A percentile compares a stretch with the other conserved stretches of the same genome.
Conservation (phyloP, 1,284 basidiomycete genomes). For the Fomitopsis schrenkii region DNA sequence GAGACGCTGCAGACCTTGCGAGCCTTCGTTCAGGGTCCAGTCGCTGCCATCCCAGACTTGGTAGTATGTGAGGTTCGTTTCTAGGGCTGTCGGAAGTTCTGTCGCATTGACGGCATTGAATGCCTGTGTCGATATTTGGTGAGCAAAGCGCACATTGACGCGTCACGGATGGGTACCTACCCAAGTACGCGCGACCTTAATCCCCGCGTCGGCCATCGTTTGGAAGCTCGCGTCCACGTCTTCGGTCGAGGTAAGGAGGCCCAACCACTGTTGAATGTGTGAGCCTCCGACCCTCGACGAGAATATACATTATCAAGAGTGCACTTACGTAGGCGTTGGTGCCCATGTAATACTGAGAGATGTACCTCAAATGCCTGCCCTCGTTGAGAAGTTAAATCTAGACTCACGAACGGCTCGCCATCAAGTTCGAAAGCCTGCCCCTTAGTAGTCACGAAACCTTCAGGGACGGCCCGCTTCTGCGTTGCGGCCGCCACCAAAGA, state of each 20-base stretch:
- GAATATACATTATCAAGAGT: not conserved
- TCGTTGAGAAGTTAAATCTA: not conserved
- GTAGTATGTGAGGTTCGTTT: constrained; percentile 45
- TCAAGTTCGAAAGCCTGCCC: constrained; percentile 40
- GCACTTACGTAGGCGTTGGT: constrained; percentile 34
- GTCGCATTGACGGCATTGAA: constrained; percentile 48
- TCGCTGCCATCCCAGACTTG: constrained; percentile 51
- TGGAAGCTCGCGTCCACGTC: constrained; percentile 57
- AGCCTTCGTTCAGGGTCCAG: constrained; percentile 52
- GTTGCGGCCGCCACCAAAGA: not conserved
- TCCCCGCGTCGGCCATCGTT: constrained; percentile 51
- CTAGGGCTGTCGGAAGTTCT: constrained; percentile 50
- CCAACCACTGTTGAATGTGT: constrained; percentile 44
- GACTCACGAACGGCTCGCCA: constrained; percentile 42
- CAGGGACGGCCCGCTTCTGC: constrained; percentile 12
- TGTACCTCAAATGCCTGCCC: constrained; percentile 1
- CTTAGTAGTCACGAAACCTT: constrained; percentile 42
- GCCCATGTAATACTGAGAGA: constrained; percentile 33
- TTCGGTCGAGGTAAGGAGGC: constrained; percentile 46
- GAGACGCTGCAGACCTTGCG: constrained; percentile 65
- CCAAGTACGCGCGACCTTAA: constrained; percentile 66
- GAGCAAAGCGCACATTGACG: not conserved
- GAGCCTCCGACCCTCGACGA: not conserved
- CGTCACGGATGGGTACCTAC: constrained; percentile 36
- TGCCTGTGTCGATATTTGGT: constrained; percentile 31